A percentile compares a stretch with the other conserved stretches of the same genome.
Evolutionary conservation across 495 filamentous ascomycete species (phyloP).

Genomic region (Xylaria curta): DNA sequence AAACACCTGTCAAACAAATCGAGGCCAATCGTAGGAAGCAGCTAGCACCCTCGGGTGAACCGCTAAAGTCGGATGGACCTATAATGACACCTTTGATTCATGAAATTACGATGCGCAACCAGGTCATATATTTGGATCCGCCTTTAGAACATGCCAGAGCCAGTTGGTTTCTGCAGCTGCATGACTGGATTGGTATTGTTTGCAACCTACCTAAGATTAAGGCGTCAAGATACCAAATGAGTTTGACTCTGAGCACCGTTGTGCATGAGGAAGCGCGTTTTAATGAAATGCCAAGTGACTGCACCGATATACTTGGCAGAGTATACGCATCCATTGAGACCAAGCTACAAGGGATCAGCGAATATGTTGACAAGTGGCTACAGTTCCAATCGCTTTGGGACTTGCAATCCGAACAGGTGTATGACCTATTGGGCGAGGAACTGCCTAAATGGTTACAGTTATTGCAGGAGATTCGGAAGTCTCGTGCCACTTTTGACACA

Average conservation of each 20-base stretch:
- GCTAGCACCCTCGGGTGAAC: slow-evolving; percentile 46
- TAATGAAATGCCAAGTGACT: slow-evolving; percentile 82
- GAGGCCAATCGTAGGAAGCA: slow-evolving; percentile 48
- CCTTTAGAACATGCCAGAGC: slow-evolving; percentile 90
- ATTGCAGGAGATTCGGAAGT: slow-evolving; percentile 93
- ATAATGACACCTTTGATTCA: slow-evolving; percentile 75
- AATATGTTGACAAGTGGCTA: slow-evolving; percentile 95
- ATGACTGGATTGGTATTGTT: slow-evolving; percentile 89
- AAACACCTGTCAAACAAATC: slow-evolving; percentile 55
- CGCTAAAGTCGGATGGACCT: slow-evolving; percentile 54
- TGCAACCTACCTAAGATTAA: slow-evolving; percentile 93
- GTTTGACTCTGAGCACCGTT: slow-evolving; percentile 63
- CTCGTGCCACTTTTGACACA: slow-evolving; percentile 92
- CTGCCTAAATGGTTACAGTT: slow-evolving; percentile 91
- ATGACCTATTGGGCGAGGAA: slow-evolving; percentile 88
- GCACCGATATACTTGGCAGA: slow-evolving; percentile 73
- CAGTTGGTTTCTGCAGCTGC: slow-evolving; percentile 91
- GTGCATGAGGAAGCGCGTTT: slow-evolving; percentile 75
- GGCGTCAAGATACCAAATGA: slow-evolving; percentile 93
- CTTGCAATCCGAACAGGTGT: slow-evolving; percentile 92
- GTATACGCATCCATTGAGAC: slow-evolving; percentile 83
- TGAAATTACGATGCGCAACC: slow-evolving; percentile 95
- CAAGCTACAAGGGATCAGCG: slow-evolving; percentile 74
- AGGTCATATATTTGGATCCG: slow-evolving; percentile 93
- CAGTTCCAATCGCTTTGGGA: slow-evolving; percentile 99